Evolutionary conservation across 306 rosid genomes (phyloP).

Genomic region (Senna tora): DNA sequence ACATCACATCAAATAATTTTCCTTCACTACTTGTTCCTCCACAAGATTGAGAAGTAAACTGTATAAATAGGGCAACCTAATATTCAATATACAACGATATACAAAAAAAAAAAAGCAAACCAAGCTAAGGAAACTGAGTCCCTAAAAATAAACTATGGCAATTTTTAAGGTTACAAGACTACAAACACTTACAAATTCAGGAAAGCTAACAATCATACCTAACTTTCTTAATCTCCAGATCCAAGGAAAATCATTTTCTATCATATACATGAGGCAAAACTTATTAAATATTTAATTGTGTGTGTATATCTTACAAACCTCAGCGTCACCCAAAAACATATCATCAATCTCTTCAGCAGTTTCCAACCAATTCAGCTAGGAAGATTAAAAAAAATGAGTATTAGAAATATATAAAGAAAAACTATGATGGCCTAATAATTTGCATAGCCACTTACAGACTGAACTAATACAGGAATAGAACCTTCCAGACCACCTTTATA

Average conservation of each 20-base stretch:
- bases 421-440: conserved; percentile 33
- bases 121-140: background rate
- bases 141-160: conserved; percentile 15
- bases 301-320: conserved; percentile 49
- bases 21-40: too few relatives aligned
- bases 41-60: background rate
- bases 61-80: background rate
- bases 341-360: conserved; percentile 91
- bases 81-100: background rate
- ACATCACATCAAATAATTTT: background rate
- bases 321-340: conserved; percentile 84
- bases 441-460: conserved; percentile 68
- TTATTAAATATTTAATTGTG: background rate
- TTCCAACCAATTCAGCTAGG: conserved; percentile 77
- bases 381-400: conserved; percentile 36
- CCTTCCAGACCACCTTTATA: conserved; percentile 78
- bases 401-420: conserved; percentile 33
- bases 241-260: background rate
- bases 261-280: conserved; percentile 1
- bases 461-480: conserved; percentile 81
- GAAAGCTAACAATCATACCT: conserved; percentile 18
- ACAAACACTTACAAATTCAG: background rate
- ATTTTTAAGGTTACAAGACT: background rate
- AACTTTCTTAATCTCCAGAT: background rate
- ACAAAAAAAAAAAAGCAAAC: conserved; percentile 6